A percentile compares a stretch with the other conserved stretches of the same genome.
phyloP scores from a whole-genome alignment of 1,284 basidiomycete species.

The Albatrellus sp. region DNA sequence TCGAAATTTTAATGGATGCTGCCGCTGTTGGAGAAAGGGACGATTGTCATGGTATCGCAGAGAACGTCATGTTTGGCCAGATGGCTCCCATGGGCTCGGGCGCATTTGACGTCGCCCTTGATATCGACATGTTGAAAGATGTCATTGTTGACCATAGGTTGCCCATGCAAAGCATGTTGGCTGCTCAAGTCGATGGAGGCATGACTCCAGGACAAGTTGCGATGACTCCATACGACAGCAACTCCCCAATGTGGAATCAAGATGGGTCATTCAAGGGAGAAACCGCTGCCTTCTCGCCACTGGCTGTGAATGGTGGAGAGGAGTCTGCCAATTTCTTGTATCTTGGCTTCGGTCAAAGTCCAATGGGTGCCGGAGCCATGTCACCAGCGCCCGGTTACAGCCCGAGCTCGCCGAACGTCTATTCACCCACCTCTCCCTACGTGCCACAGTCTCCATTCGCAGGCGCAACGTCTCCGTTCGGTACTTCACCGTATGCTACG shows the following conservation, averaged over 20 bases:
- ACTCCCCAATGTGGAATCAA: slow-evolving; percentile 73
- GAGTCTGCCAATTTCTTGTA: slow-evolving; percentile 64
- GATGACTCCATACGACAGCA: slow-evolving; percentile 92
- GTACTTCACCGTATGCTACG: slow-evolving; percentile 65
- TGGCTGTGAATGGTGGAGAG: slow-evolving; percentile 81
- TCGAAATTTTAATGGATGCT: slow-evolving; percentile 98
- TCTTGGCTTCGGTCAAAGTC: slow-evolving; percentile 73
- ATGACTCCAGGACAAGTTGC: slow-evolving; percentile 86
- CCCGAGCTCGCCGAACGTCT: slow-evolving; percentile 72
- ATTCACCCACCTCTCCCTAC: slow-evolving; percentile 83
- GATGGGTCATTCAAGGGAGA: slow-evolving; percentile 63
- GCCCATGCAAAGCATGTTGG: slow-evolving; percentile 78
- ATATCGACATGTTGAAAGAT: slow-evolving; percentile 98
- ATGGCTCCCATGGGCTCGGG: slow-evolving; percentile 98
- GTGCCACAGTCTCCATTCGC: slow-evolving; percentile 77
- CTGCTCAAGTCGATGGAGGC: slow-evolving; percentile 70
- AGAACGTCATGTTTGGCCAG: slow-evolving; percentile 98
- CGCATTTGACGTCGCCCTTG: slow-evolving; percentile 90
- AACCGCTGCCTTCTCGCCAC: slow-evolving; percentile 86
- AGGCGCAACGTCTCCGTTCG: slow-evolving; percentile 73
- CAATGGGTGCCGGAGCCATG: slow-evolving; percentile 67
- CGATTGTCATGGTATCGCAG: slow-evolving; percentile 95
- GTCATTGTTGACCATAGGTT: slow-evolving; percentile 95
- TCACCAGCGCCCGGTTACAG: slow-evolving; percentile 74
- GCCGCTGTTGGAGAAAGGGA: slow-evolving; percentile 97